Base-by-base conservation (phyloP, 2,329 filamentous ascomycete genomes). In the Apiospora aurea region DNA sequence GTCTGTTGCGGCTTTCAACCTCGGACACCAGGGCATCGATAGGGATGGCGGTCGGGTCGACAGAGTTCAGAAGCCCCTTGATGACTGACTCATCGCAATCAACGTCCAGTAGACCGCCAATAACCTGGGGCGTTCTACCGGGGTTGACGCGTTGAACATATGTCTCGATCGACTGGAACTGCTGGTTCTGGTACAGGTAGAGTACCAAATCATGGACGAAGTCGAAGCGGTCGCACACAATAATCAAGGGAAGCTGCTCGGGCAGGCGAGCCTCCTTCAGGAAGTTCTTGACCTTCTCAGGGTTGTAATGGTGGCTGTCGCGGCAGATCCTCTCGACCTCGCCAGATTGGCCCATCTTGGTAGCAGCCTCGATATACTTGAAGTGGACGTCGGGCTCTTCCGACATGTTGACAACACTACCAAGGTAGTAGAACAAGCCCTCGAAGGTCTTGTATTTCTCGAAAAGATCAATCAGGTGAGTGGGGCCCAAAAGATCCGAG, bases 261-360 rank as follows among this genome's bases (percentile, higher is more conserved):
- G 92, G 91, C 64, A 99, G 87, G 76, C 92, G 93, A 71, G 96
- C 96, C 82, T 99, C 97, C 86, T 99, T 99, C 74, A 99, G 87
- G 90, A 98, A 99, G 86, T 99, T 99, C 88, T 98, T 98, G 72
- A 98, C 94, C 87, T 97, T 97, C 83, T 98, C 95, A 0, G 95
- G 89, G 82, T 98, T 96, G 84, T 95, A 96, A 79, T 89, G 88
- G 81, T 93, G 95, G 87, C 93, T 97, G 82, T 99, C 96, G 74
- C 97, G 92, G 86, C 96, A 98, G 79, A 99, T 96, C 71, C 96
- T 93, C 87, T 99, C 96, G 26, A 99, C 96, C 80, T 99, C 96
- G 76, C 94, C 95, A 79, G 97, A 90, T 83, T 99, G 96, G 43
- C 92, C 91, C 90, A 97, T 97, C 80, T 92, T 93, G 34, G 95